Base-by-base conservation (phyloP, 2,329 filamentous ascomycete genomes). In the Fusarium concolor region DNA sequence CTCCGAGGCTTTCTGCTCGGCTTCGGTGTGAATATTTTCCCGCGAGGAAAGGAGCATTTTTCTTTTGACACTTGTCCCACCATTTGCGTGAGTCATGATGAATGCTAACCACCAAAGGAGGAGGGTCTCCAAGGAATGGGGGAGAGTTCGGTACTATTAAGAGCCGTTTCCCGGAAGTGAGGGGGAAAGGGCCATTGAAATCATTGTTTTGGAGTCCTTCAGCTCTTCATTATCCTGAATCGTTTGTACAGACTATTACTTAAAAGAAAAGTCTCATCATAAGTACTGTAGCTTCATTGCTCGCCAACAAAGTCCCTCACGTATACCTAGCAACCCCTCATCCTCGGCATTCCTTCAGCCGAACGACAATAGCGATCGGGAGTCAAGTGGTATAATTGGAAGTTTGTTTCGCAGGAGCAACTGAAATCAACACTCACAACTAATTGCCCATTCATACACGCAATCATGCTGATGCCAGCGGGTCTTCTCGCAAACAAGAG, bases 401-500 rank as follows among this genome's bases (percentile, higher is more conserved):
- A 38, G n/a, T n/a, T 14, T 15, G 14, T 24, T 17, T 39, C 37
- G 20, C 18, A 26, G 31, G 10, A 26, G 24, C 17, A 42, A 31
- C 41, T 22, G 20, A 24, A 51, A 55, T 15, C 44, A 37, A 37
- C 20, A 39, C 18, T 31, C 14, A 47, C 26, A 52, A 29, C 14
- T 9, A 8, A 46, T 28, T 43, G 22, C 38, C 20, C 52, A 47
- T 43, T 38, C n/a, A 29, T 42, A 62, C 33, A 44, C 39, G 24
- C 43, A 46, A 38, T 31, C 59, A 85, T 86, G 83, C 76, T 82
- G 45, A 75, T 80, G 43, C 74, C 79, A 18, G 82, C 83, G 22
- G 75, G 77, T 69, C 85, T 96, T 71, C 88, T 96, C 58, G 76
- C 81, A 55, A 88, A 87, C 78, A 96, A 96, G 79, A 90, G 90